These are phyloP conservation scores for Termitomyces sp. DNA, from an alignment of 768 basidiomycete species.

Conservation along the genomic window DNA sequence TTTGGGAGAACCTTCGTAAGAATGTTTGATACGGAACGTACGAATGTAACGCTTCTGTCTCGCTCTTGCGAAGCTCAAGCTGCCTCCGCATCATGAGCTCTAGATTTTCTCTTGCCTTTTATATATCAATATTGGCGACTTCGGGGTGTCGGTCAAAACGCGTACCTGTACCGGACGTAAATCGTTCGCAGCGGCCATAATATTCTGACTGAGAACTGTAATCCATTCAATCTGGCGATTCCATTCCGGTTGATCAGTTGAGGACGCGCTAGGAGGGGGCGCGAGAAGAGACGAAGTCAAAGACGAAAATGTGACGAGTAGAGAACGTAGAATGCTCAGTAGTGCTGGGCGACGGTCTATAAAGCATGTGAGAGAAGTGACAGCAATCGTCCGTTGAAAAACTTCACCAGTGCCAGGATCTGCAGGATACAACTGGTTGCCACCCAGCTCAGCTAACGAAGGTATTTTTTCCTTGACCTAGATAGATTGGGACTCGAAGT, in stretches of 20 bases:
- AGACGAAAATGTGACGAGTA: slow-evolving; percentile 77
- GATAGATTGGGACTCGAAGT: slow-evolving; percentile 4
- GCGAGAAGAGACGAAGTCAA: slow-evolving; percentile 68
- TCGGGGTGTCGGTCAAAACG: background rate
- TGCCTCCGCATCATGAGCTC: slow-evolving; percentile 83
- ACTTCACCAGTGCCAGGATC: slow-evolving; percentile 66
- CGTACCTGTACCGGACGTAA: slow-evolving; percentile 81
- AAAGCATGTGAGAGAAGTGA: background rate
- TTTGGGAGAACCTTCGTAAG: background rate
- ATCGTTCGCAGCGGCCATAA: slow-evolving; percentile 90
- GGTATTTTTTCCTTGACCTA: slow-evolving; percentile 84
- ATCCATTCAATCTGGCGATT: slow-evolving; percentile 79
- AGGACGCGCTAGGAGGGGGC: slow-evolving; percentile 54
- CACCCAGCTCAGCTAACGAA: slow-evolving; percentile 78
- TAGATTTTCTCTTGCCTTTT: slow-evolving; percentile 75
- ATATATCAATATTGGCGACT: background rate
- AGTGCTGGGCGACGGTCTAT: slow-evolving; percentile 79
- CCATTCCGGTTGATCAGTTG: slow-evolving; percentile 64
- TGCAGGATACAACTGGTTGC: slow-evolving; percentile 75
- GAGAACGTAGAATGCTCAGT: slow-evolving; percentile 66
- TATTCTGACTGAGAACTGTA: slow-evolving; percentile 74
- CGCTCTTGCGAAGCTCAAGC: slow-evolving; percentile 68
- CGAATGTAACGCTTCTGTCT: slow-evolving; percentile 69
- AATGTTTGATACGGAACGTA: slow-evolving; percentile 33
- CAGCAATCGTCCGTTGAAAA: background rate